These are phyloP conservation scores for Aspergillus viridinutans DNA, from an alignment of 2,329 filamentous ascomycete genomes.

Conservation along the genomic window DNA sequence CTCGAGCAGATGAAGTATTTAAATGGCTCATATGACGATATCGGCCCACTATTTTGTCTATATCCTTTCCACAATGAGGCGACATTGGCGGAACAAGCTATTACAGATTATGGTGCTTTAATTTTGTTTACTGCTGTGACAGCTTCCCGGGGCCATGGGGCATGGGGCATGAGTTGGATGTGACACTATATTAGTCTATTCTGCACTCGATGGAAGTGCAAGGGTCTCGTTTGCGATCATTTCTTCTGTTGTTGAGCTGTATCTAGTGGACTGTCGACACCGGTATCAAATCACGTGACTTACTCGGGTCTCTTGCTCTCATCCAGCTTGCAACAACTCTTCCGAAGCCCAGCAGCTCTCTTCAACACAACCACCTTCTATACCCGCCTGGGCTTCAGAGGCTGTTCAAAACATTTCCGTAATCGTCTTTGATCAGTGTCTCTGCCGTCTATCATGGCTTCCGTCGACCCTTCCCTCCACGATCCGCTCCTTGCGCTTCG, in stretches of 20 bases:
- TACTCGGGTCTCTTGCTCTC: background rate
- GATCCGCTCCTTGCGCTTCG: constrained; percentile 83
- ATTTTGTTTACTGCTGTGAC: constrained; percentile 57
- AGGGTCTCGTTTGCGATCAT: background rate
- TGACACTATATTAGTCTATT: constrained; percentile 14
- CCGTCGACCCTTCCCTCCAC: constrained; percentile 46
- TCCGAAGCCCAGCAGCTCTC: background rate
- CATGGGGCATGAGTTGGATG: constrained; percentile 29
- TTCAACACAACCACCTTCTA: background rate
- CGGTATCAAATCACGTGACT: background rate
- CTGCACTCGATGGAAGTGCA: background rate
- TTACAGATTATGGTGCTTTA: constrained; percentile 49
- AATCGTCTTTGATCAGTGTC: background rate
- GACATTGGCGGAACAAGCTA: constrained; percentile 43
- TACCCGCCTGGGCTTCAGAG: background rate
- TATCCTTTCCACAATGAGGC: background rate
- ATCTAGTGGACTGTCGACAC: too few relatives aligned
- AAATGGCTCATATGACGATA: too few relatives aligned
- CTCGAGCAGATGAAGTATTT: too few relatives aligned
- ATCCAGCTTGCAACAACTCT: background rate
- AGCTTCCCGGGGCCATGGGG: constrained; percentile 46
- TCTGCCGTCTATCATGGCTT: constrained; percentile 47
- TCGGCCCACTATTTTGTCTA: too few relatives aligned
- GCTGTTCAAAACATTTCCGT: background rate
- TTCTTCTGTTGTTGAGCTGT: too few relatives aligned